These are phyloP conservation scores for Dalechampia spathulata DNA, from an alignment of 441 rosid genomes.

Conservation along the genomic window DNA sequence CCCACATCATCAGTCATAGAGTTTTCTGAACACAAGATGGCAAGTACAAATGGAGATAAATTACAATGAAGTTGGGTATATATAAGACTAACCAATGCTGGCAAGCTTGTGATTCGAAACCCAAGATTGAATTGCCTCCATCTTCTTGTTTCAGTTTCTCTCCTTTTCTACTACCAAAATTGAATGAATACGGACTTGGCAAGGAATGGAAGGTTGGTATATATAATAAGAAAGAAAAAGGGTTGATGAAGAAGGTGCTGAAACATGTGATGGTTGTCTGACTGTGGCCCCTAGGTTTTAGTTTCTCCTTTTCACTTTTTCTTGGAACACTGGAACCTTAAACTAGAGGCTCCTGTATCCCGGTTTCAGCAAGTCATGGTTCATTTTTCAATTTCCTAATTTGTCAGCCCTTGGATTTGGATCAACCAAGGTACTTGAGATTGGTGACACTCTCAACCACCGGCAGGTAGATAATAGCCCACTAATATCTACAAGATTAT, in stretches of 20 bases:
- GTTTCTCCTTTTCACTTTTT: conserved; percentile 9
- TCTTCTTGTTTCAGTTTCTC: conserved; percentile 2
- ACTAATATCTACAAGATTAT: no score
- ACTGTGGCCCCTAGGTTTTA: conserved; percentile 36
- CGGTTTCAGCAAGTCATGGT: conserved; percentile 8
- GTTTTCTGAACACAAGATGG: no score
- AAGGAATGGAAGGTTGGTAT: conserved; percentile 11
- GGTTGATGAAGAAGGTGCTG: neutral
- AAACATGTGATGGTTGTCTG: neutral
- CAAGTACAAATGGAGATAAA: no score
- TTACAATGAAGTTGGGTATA: no score
- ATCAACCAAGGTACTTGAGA: no score
- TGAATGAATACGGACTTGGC: neutral
- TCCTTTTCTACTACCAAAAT: neutral
- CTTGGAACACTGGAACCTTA: conserved; percentile 25
- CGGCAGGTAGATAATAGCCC: no score
- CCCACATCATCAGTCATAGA: no score
- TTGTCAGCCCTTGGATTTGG: neutral
- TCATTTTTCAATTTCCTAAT: neutral
- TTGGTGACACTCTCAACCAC: no score
- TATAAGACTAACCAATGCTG: conserved; percentile 42
- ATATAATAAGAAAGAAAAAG: conserved; percentile 6
- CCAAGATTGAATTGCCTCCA: conserved; percentile 27
- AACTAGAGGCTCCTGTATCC: conserved; percentile 28
- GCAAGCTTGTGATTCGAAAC: conserved; percentile 3